Percentiles rank a stretch among this genome's conserved stretches.
Conservation (phyloP, 495 filamentous ascomycete genomes). For the Trichocladium antarcticum region DNA sequence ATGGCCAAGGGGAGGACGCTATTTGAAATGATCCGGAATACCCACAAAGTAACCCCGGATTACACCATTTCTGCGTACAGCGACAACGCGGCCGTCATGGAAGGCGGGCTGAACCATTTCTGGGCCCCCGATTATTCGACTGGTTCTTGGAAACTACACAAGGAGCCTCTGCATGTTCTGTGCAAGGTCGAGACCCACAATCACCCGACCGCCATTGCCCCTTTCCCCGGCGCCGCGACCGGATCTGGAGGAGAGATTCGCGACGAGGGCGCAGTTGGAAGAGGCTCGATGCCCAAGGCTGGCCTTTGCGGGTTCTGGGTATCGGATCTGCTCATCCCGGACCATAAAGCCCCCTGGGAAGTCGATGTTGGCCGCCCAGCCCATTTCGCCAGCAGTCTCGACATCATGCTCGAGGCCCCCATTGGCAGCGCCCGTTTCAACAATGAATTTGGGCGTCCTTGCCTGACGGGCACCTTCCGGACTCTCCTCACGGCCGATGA, state of each 20-base stretch:
- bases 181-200: constrained; percentile 97
- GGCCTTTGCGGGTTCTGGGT: constrained; percentile 89
- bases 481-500: constrained; percentile 62
- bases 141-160: constrained; percentile 76
- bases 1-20: constrained; percentile 63
- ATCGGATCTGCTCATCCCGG: constrained; percentile 83
- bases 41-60: constrained; percentile 64
- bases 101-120: constrained; percentile 61
- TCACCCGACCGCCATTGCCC: constrained; percentile 91
- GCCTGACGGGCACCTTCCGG: constrained; percentile 77
- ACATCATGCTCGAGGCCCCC: constrained; percentile 95
- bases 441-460: constrained; percentile 96
- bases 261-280: constrained; percentile 88
- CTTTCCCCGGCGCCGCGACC: constrained; percentile 74
- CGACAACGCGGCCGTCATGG: constrained; percentile 88
- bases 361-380: constrained; percentile 76
- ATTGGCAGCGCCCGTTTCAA: constrained; percentile 92
- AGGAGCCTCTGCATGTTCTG: constrained; percentile 79
- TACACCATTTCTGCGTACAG: constrained; percentile 90
- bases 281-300: constrained; percentile 87
- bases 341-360: constrained; percentile 74
- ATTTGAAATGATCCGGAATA: constrained; percentile 93
- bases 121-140: constrained; percentile 82
- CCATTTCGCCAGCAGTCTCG: constrained; percentile 83
- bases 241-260: constrained; percentile 91